Percentiles rank a stretch among this genome's conserved stretches.
These are phyloP conservation scores for Fistulifera solaris DNA, from an alignment of 108 stramenopile species.

Conservation along the genomic window DNA sequence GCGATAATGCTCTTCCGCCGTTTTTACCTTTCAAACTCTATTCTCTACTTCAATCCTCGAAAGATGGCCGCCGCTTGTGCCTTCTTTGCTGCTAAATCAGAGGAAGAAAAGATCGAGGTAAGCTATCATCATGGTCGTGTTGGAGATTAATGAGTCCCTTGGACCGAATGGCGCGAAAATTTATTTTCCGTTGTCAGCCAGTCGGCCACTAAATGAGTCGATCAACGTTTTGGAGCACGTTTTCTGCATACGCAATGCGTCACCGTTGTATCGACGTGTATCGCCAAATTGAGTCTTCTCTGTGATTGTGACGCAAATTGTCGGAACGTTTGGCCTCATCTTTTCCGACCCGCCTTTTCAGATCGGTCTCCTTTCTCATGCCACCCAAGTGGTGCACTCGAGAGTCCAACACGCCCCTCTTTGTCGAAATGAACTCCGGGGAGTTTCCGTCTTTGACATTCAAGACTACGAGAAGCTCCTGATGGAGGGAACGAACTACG, in stretches of 20 bases:
- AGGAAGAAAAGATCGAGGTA: slow-evolving; percentile 42
- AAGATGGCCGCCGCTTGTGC: slow-evolving; percentile 56
- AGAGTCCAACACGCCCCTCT: slow-evolving; percentile 18
- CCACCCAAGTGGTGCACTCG: slow-evolving; percentile 25
- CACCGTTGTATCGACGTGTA: slow-evolving; percentile 1
- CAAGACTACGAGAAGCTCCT: slow-evolving; percentile 32
- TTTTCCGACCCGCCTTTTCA: slow-evolving; percentile 6
- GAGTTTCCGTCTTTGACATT: slow-evolving; percentile 31
- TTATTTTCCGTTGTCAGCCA: not conserved
- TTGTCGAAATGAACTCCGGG: slow-evolving; percentile 23
- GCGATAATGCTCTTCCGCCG: slow-evolving; percentile 59
- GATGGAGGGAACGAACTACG: slow-evolving; percentile 34
- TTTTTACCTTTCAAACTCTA: slow-evolving; percentile 76
- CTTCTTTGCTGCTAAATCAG: slow-evolving; percentile 68
- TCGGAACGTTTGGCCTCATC: not conserved
- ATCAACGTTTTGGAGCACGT: too few relatives aligned
- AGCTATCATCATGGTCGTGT: slow-evolving; percentile 6
- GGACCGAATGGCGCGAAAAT: too few relatives aligned
- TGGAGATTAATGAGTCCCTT: too few relatives aligned
- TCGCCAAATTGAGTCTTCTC: slow-evolving; percentile 20
- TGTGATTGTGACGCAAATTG: slow-evolving; percentile 8
- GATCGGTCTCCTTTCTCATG: slow-evolving; percentile 34
- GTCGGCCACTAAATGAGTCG: not conserved
- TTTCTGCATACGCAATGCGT: not conserved
- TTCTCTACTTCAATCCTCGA: slow-evolving; percentile 58